phyloP scores from a whole-genome alignment of 2,329 filamentous ascomycete species.

The Aspergillus vadensis region DNA sequence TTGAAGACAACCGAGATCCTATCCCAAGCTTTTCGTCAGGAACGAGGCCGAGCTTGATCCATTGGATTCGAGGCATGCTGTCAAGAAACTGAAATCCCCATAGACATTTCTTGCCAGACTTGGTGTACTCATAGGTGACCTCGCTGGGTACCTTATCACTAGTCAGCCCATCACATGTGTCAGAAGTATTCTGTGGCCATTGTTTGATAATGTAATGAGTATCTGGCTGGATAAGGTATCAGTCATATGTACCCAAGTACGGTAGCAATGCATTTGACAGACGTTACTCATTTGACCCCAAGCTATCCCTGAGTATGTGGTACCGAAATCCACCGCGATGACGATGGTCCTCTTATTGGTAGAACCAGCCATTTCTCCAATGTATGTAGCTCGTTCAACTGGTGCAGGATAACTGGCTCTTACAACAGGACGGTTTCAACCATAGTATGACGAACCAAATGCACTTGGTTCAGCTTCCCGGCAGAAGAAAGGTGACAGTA shows the following conservation, averaged over 20 bases:
- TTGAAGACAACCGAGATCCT: slow-evolving; percentile 9
- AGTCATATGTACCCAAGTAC: not conserved
- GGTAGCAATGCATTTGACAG: not conserved
- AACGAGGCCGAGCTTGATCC: slow-evolving; percentile 27
- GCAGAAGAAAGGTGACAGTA: too few relatives aligned
- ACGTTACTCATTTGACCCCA: slow-evolving; percentile 26
- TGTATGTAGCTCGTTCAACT: not conserved
- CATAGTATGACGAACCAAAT: too few relatives aligned
- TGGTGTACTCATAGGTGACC: slow-evolving; percentile 17
- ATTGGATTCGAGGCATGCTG: slow-evolving; percentile 22
- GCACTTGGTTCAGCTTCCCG: too few relatives aligned
- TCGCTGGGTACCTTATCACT: slow-evolving; percentile 27
- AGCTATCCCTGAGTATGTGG: slow-evolving; percentile 25
- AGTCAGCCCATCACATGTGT: slow-evolving; percentile 18
- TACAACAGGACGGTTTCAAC: too few relatives aligned
- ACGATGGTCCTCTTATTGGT: slow-evolving; percentile 9
- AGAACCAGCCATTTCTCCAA: not conserved
- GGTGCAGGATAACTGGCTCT: too few relatives aligned
- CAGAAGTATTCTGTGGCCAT: slow-evolving; percentile 19
- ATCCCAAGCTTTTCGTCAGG: slow-evolving; percentile 14
- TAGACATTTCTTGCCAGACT: not conserved
- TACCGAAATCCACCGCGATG: slow-evolving; percentile 28
- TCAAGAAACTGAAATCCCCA: slow-evolving; percentile 26
- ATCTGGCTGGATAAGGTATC: slow-evolving; percentile 17
- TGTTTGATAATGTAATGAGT: slow-evolving; percentile 20